Base-by-base conservation (phyloP, 2,329 filamentous ascomycete genomes). In the Diplocarpon mali region DNA sequence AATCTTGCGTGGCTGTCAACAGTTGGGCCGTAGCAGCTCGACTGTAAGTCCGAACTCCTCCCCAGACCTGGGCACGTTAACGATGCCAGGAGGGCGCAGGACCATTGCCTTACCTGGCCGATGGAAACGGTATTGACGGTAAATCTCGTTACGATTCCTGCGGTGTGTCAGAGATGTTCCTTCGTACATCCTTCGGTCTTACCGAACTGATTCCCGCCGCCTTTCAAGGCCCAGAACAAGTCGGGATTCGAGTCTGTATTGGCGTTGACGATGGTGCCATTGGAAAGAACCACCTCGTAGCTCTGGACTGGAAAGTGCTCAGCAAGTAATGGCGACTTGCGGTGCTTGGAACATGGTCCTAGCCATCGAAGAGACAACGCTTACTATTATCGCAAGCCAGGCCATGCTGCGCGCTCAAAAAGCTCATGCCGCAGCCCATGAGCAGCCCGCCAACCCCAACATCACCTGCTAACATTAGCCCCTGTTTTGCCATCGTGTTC, bases 1-100 rank as follows among this genome's bases (percentile, higher is more conserved):
- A 78, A 57, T 77, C 70, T 16, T 69, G 67, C 3, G 72, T 60
- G 1, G 71, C 72, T 2, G 60, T 59, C 11, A 76, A 62, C 1
- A 79, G 13, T 28, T 57, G 53, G 9, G 58, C 52, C 0, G 55
- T 53, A 20, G 64, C 49, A 8, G 36, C 48, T 3, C 37, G 46
- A 20, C 51, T 54, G 49, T 66, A 67, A n/a, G 61, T 40, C 2
- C 63, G 58, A 5, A 53, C 53, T 2, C 66, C 65, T 12, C 65
- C 65, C 63, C 64, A 68, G 15, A 67, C 58, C 49, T 57, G 34
- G n/a, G 12, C 6, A 14, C 14, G 17, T 48, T 24, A 49, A 34
- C 16, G n/a, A 24, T 3, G 38, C 13, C 17, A 29, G 3, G 11
- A 29, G 20, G n/a, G 10, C 6, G 7, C 11, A 20, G 16, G 17